Percentiles rank a stretch among this genome's conserved stretches.
Evolutionary conservation across 257 asterid genomes (phyloP).

Genomic region (Nemophila menziesii): DNA sequence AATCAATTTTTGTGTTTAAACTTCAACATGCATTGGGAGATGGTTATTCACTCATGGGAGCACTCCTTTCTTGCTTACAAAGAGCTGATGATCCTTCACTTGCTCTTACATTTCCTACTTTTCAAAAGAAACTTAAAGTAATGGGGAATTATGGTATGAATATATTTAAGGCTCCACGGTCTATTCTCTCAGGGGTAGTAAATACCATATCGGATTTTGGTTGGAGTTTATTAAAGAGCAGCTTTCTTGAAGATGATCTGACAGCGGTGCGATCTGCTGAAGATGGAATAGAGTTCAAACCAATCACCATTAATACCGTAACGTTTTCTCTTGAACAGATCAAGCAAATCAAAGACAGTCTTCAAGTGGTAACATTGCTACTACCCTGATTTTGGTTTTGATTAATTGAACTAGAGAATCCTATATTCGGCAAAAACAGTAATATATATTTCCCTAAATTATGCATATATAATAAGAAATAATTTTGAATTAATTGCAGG

Average conservation of each 20-base stretch:
- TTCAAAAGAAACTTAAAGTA: conserved; percentile 1
- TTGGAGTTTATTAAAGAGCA: conserved; percentile 29
- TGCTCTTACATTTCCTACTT: conserved; percentile 23
- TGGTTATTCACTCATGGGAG: conserved; percentile 35
- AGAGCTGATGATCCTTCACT: conserved; percentile 29
- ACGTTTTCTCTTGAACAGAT: conserved; percentile 1
- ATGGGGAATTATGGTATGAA: too few species aligned
- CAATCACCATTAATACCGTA: conserved; percentile 23
- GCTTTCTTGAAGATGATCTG: conserved; percentile 23
- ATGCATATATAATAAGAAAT: too few species aligned
- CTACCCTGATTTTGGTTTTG: too few species aligned
- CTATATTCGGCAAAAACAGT: too few species aligned
- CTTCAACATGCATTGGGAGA: conserved; percentile 38
- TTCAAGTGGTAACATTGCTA: conserved; percentile 15
- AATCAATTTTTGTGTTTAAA: conserved; percentile 23
- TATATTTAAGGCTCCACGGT: too few species aligned
- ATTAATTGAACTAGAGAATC: too few species aligned
- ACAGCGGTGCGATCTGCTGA: conserved; percentile 24
- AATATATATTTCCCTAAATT: too few species aligned
- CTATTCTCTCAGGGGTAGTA: too few species aligned
- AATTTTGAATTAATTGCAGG: too few species aligned
- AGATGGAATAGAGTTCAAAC: conserved; percentile 25
- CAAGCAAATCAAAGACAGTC: conserved; percentile 19
- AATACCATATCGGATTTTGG: conserved; percentile 7
- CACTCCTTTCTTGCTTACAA: conserved; percentile 31